These are phyloP conservation scores for Beauveria sp. DNA, from an alignment of 2,329 filamentous ascomycete genomes.

Conservation along the genomic window DNA sequence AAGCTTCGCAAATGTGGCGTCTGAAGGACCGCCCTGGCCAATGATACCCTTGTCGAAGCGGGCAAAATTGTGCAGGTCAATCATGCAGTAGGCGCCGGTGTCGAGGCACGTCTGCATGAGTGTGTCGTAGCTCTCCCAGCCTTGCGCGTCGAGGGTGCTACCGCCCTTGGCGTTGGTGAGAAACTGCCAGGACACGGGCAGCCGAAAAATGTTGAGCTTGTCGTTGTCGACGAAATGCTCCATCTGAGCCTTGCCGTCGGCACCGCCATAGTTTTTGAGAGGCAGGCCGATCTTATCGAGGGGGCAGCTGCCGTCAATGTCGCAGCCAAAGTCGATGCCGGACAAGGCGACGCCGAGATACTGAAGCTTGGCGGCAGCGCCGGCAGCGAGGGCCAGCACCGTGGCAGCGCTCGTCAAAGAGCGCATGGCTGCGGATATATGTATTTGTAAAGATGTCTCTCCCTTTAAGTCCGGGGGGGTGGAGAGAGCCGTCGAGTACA, in stretches of 20 bases:
- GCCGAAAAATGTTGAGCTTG: conserved; percentile 45
- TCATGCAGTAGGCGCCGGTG: conserved; percentile 50
- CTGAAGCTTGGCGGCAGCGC: conserved; percentile 7
- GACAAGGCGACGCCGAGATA: conserved; percentile 34
- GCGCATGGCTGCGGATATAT: conserved; percentile 8
- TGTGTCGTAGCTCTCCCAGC: conserved; percentile 44
- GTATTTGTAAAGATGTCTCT: neutral
- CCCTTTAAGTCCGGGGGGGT: neutral
- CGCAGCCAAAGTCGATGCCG: conserved; percentile 41
- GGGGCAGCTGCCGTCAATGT: conserved; percentile 36
- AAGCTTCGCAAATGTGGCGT: conserved; percentile 49
- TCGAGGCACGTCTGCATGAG: conserved; percentile 49
- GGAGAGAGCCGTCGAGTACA: too few relatives aligned
- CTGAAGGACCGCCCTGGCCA: conserved; percentile 55
- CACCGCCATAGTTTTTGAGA: conserved; percentile 23
- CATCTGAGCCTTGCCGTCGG: conserved; percentile 37
- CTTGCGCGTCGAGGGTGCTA: conserved; percentile 38
- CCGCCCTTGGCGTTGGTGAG: conserved; percentile 46
- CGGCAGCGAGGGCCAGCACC: conserved; percentile 11
- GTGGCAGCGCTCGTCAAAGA: conserved; percentile 2
- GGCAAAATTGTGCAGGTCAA: conserved; percentile 53
- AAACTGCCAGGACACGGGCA: conserved; percentile 45
- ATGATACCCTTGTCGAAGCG: conserved; percentile 56
- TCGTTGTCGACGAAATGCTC: conserved; percentile 45
- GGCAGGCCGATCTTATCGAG: conserved; percentile 28